A percentile compares a stretch with the other conserved stretches of the same genome.
These are phyloP conservation scores for Colletotrichum chrysophilum DNA, from an alignment of 2,329 filamentous ascomycete species.

Conservation along the genomic window DNA sequence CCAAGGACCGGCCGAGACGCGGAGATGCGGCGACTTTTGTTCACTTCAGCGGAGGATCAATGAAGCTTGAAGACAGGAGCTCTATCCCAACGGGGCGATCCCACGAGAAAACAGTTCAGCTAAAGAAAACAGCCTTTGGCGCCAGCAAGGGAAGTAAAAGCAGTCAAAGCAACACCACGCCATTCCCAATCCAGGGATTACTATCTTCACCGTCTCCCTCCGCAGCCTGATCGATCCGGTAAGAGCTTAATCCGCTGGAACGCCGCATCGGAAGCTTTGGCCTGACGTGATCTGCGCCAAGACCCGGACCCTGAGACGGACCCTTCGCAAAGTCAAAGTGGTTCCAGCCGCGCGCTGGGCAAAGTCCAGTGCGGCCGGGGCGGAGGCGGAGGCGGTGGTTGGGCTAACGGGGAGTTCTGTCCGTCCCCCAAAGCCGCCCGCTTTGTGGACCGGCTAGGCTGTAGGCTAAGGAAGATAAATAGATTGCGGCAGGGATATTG, in stretches of 20 bases:
- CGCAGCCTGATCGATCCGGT: not conserved
- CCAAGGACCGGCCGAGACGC: not conserved
- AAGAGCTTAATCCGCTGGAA: not conserved
- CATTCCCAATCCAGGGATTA: not conserved
- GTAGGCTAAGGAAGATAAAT: not conserved
- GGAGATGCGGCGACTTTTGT: not conserved
- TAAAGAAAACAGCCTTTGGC: not conserved
- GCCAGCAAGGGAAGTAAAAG: not conserved
- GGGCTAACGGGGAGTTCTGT: not conserved
- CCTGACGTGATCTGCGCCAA: not conserved
- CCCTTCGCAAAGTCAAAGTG: not conserved
- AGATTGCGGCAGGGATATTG: not conserved
- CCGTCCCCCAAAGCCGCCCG: not conserved
- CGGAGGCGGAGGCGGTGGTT: not conserved
- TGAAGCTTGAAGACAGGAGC: not conserved
- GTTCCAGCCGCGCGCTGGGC: not conserved
- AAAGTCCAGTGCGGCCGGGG: not conserved
- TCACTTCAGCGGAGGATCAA: not conserved
- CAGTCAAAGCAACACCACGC: not conserved
- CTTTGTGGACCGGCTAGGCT: not conserved
- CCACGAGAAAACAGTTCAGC: not conserved
- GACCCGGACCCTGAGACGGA: not conserved
- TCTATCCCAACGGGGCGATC: not conserved
- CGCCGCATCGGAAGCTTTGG: not conserved
- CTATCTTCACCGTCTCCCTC: not conserved